These are phyloP conservation scores for Ramicandelaber brevisporus DNA, from an alignment of 192 early-diverging fungal species.

Conservation along the genomic window DNA sequence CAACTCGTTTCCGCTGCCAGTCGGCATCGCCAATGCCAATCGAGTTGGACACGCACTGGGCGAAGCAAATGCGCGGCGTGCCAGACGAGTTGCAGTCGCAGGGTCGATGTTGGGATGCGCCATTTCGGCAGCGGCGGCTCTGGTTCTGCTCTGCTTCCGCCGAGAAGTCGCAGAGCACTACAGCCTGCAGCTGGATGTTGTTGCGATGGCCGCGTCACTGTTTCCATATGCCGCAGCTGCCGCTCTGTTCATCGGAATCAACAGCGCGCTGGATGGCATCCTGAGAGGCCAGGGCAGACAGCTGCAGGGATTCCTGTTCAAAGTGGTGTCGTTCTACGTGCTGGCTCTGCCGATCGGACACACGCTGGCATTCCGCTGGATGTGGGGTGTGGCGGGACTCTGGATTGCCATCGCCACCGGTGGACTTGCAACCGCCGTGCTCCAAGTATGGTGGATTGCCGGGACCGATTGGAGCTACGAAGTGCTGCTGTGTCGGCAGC, in stretches of 20 bases:
- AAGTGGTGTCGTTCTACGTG: no score
- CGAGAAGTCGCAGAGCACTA: slow-evolving; percentile 26
- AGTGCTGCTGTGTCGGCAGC: no score
- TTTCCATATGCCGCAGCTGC: slow-evolving; percentile 9
- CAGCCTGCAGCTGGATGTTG: slow-evolving; percentile 6
- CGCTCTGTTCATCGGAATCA: slow-evolving; percentile 18
- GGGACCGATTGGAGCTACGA: no score
- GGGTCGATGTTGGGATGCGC: slow-evolving; percentile 19
- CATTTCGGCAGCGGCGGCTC: slow-evolving; percentile 20
- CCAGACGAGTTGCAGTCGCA: slow-evolving; percentile 18
- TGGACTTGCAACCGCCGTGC: no score
- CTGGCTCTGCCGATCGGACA: no score
- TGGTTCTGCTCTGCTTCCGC: slow-evolving; percentile 22
- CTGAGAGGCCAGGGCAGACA: slow-evolving; percentile 28
- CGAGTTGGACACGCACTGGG: slow-evolving; percentile 57
- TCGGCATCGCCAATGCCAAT: slow-evolving; percentile 56
- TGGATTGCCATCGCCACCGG: no score
- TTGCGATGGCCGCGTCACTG: slow-evolving; percentile 6
- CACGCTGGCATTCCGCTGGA: no score
- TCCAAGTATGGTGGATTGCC: no score
- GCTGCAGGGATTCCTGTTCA: no score
- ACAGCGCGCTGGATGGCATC: slow-evolving; percentile 26
- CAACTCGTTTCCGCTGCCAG: slow-evolving; percentile 33
- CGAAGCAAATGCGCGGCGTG: slow-evolving; percentile 18
- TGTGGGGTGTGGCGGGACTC: no score